These are phyloP conservation scores for Sphaerosporella brunnea DNA, from an alignment of 495 filamentous ascomycete species.

Conservation along the genomic window DNA sequence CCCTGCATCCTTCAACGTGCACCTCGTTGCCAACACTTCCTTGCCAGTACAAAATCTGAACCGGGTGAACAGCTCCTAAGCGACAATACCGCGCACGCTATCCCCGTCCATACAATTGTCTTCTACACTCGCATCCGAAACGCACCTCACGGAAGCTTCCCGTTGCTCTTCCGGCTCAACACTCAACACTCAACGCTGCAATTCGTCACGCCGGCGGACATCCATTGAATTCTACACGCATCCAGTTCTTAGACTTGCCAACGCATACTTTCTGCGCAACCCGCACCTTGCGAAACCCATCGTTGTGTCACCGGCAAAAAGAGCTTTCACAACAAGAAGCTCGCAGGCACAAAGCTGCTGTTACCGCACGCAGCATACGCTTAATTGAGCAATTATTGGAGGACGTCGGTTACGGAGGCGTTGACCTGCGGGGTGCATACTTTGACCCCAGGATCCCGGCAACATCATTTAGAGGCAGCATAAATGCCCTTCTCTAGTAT, in stretches of 20 bases:
- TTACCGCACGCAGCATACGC: too few relatives aligned
- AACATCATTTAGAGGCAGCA: neutral
- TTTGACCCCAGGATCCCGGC: neutral
- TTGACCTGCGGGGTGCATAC: neutral
- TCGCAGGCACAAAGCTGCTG: too few relatives aligned
- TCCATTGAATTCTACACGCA: conserved; percentile 15
- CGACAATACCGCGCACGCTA: neutral
- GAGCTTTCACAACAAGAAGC: neutral
- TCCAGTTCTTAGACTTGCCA: conserved; percentile 20
- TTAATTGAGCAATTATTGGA: neutral
- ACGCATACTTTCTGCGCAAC: conserved; percentile 15
- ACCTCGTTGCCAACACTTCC: neutral
- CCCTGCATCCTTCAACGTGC: neutral
- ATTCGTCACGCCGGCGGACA: conserved; percentile 3
- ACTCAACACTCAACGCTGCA: neutral
- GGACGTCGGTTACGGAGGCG: neutral
- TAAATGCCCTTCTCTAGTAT: conserved; percentile 17
- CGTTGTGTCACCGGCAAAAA: neutral
- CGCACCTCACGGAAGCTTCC: neutral
- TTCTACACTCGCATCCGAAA: conserved; percentile 9
- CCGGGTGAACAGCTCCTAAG: neutral
- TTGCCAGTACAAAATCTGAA: neutral
- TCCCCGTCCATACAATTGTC: neutral
- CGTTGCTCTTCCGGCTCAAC: neutral
- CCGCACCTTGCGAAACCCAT: neutral